A percentile compares a stretch with the other conserved stretches of the same genome.
phyloP scores from a whole-genome alignment of 2,329 filamentous ascomycete genomes.

The Diaporthe ampelina region DNA sequence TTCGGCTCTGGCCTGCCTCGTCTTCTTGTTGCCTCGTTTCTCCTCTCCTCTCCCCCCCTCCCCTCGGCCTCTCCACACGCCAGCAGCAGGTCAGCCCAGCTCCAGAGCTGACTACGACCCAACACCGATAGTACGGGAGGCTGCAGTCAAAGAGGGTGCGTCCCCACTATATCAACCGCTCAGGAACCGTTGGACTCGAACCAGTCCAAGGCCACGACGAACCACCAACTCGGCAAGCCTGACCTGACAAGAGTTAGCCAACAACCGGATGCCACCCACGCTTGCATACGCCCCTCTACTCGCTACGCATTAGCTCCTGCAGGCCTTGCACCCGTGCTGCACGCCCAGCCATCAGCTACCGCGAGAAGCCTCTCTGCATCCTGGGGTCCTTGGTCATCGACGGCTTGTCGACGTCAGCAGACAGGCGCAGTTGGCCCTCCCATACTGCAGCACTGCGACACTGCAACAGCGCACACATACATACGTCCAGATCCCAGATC shows the following conservation, averaged over 20 bases:
- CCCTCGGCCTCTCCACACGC: slow-evolving; percentile 8
- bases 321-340: slow-evolving; percentile 21
- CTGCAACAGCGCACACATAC: not conserved
- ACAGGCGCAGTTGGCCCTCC: slow-evolving; percentile 32
- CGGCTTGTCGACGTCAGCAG: slow-evolving; percentile 35
- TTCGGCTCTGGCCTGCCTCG: slow-evolving; percentile 28
- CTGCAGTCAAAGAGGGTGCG: slow-evolving; percentile 25
- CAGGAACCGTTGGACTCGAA: slow-evolving; percentile 31
- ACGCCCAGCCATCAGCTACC: slow-evolving; percentile 28
- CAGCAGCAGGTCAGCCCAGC: slow-evolving; percentile 1
- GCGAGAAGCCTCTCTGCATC: not conserved
- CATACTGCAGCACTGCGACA: too few species aligned
- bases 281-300: slow-evolving; percentile 23
- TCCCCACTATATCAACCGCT: slow-evolving; percentile 29
- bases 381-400: slow-evolving; percentile 30
- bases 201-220: slow-evolving; percentile 25
- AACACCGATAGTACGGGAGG: slow-evolving; percentile 23
- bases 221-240: slow-evolving; percentile 32
- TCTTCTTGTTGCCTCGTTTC: slow-evolving; percentile 2
- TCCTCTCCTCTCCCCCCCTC: not conserved
- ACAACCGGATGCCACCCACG: slow-evolving; percentile 36
- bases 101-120: slow-evolving; percentile 23
- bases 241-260: slow-evolving; percentile 21
- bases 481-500: not conserved
- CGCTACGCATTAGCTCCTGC: slow-evolving; percentile 25